A percentile compares a stretch with the other conserved stretches of the same genome.
phyloP scores from a whole-genome alignment of 495 filamentous ascomycete genomes.

The Baudoinia panamericana region DNA sequence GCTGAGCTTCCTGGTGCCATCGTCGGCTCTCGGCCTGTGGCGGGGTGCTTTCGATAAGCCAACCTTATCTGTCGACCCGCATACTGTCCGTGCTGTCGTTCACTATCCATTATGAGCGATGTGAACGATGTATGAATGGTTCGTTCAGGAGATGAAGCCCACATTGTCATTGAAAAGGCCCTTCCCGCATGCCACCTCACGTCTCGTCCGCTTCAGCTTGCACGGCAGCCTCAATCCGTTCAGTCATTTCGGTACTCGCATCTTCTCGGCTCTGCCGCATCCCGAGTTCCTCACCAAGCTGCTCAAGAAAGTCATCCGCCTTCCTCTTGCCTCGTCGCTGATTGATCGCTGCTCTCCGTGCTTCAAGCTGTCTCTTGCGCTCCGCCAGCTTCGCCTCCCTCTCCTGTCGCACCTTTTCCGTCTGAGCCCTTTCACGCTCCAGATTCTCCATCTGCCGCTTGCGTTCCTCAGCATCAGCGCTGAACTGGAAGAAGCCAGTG shows the following conservation, averaged over 20 bases:
- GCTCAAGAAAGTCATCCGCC: constrained; percentile 55
- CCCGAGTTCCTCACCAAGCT: constrained; percentile 16
- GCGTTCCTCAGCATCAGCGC: constrained; percentile 50
- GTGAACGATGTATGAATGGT: no score
- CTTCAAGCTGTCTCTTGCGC: constrained; percentile 38
- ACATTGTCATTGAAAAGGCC: no score
- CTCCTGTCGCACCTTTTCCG: constrained; percentile 42
- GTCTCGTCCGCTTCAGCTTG: background rate
- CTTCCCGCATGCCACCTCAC: no score
- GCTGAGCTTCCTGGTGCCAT: no score
- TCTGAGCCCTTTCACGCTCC: constrained; percentile 49
- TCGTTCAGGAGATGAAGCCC: no score
- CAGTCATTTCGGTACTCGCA: background rate
- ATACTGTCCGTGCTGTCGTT: no score
- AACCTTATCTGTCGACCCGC: no score
- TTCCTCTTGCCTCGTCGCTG: constrained; percentile 45
- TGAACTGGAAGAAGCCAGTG: constrained; percentile 81
- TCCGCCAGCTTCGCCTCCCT: constrained; percentile 39
- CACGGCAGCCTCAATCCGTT: constrained; percentile 2
- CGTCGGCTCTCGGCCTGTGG: no score
- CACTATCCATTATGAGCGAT: no score
- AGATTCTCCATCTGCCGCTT: constrained; percentile 64
- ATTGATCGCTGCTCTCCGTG: constrained; percentile 40
- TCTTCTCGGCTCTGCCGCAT: background rate
- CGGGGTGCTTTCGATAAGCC: no score